Conservation (phyloP, 306 rosid genomes). For the Acacia confusa region DNA sequence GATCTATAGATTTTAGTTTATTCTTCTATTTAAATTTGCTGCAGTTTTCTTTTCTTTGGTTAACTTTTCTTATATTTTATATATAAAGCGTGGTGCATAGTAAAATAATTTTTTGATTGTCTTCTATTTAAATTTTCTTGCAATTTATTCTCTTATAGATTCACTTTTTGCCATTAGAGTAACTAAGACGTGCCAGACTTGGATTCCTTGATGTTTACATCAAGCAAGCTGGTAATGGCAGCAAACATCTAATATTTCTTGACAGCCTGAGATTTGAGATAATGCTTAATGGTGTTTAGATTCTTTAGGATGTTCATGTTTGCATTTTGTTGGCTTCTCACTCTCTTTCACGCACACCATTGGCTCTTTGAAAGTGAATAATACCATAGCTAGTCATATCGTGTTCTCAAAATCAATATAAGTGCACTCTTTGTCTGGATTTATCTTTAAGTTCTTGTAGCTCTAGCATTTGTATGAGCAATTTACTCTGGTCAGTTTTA, state of each 20-base stretch:
- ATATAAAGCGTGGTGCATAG: not conserved
- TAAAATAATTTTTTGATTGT: not conserved
- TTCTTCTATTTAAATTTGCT: too few relatives aligned
- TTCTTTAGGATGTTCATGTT: constrained; percentile 9
- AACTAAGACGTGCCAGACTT: not conserved
- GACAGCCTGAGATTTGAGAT: constrained; percentile 1
- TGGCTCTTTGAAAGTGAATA: constrained; percentile 4
- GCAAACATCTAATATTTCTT: not conserved
- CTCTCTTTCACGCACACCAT: not conserved
- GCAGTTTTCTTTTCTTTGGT: not conserved
- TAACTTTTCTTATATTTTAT: not conserved
- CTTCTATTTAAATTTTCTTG: too few relatives aligned
- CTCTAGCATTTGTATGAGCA: constrained; percentile 5
- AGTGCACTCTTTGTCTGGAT: not conserved
- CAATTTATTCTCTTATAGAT: not conserved
- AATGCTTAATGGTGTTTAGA: not conserved
- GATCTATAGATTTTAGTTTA: too few relatives aligned
- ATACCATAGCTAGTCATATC: not conserved
- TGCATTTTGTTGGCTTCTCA: not conserved
- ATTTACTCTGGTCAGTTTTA: constrained; percentile 11
- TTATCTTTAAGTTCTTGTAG: not conserved
- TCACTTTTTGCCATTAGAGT: not conserved
- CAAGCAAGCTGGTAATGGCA: not conserved
- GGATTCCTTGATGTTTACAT: not conserved
- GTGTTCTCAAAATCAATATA: not conserved